Evolutionary conservation across 2,329 filamentous ascomycete species (phyloP).

Genomic region (Exserohilum rostratum): DNA sequence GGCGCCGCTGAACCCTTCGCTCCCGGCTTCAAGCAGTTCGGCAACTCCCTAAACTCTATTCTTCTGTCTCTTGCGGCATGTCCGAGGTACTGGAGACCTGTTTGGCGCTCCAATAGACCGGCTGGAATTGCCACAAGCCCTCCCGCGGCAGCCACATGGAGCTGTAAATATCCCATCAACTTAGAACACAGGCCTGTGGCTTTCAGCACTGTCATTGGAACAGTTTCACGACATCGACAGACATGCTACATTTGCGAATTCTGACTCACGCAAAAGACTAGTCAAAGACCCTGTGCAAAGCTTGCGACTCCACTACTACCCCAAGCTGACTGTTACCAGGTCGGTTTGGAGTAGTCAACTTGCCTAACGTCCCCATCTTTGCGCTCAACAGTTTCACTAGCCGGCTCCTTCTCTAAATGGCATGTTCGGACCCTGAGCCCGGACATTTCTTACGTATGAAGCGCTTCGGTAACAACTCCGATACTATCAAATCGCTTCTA

Average conservation of each 20-base stretch:
- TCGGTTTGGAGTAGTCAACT: conserved; percentile 1
- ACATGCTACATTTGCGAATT: conserved; percentile 5
- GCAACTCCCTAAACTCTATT: conserved; percentile 23
- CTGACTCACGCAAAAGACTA: conserved; percentile 10
- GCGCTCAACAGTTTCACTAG: conserved; percentile 28
- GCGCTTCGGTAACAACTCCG: conserved; percentile 11
- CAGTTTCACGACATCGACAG: conserved; percentile 1
- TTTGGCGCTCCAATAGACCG: conserved; percentile 23
- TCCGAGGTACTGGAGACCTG: conserved; percentile 17
- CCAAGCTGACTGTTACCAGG: conserved; percentile 10
- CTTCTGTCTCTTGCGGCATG: conserved; percentile 9
- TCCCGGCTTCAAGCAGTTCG: conserved; percentile 17
- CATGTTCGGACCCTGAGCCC: conserved; percentile 5
- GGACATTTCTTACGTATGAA: conserved; percentile 12
- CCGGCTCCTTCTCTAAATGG: conserved; percentile 12
- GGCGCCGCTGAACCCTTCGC: conserved; percentile 13
- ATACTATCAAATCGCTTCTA: conserved; percentile 1
- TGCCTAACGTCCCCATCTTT: conserved; percentile 3
- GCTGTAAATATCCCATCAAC: conserved; percentile 14
- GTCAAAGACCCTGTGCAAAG: conserved; percentile 1
- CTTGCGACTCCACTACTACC: background rate
- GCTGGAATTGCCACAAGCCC: conserved; percentile 23
- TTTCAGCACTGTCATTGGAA: background rate
- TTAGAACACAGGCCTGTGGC: conserved; percentile 1
- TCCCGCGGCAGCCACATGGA: conserved; percentile 17